Base-by-base conservation (phyloP, 805 yeast species). In the Brettanomyces sp. region DNA sequence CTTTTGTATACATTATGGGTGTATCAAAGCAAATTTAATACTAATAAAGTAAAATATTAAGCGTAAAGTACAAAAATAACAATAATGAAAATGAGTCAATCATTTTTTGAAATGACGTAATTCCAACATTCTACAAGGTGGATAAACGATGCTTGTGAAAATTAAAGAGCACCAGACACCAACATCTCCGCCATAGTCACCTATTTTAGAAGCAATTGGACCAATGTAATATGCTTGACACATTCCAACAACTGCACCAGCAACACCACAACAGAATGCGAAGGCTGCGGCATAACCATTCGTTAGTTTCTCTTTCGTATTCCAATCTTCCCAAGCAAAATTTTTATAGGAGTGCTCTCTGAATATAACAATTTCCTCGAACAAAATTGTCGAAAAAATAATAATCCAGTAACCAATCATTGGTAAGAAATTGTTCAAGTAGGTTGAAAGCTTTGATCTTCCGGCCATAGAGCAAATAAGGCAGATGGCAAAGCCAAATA, bases 361-460 rank as follows among this genome's bases (percentile, higher is more conserved):
- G 66, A 83, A 84, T 22, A 83, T 66, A 4, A 68, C 45, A 54
- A 82, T 82, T 58, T 84, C 93, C 48, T 80, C 81, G 2, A 82
- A 52, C 39, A 83, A 60, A 37, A 84, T 60, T 18, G 74, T 71
- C 54, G 81, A 77, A 60, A 83, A 85, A 66, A 84, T 82, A 47
- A 86, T 77, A 47, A 82, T 73, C 93, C 93, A 84, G 64, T 84
- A 84, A 3, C 89, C 90, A 46, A 84, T 76, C 91, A 84, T 84
- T 6, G 93, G 91, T 55, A 84, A 65, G 62, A 84, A 84, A 55
- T 84, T 84, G 21, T 84, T 77, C 54, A 84, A 66, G 49, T 84
- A 82, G 3, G 76, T 69, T 42, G 84, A 69, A 58, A 84, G 80
- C 53, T 79, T 77, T 56, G 77, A 65, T 56, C 84, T 70, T 9